phyloP scores from a whole-genome alignment of 208 protist species.

The Wallacemonas sp. region DNA sequence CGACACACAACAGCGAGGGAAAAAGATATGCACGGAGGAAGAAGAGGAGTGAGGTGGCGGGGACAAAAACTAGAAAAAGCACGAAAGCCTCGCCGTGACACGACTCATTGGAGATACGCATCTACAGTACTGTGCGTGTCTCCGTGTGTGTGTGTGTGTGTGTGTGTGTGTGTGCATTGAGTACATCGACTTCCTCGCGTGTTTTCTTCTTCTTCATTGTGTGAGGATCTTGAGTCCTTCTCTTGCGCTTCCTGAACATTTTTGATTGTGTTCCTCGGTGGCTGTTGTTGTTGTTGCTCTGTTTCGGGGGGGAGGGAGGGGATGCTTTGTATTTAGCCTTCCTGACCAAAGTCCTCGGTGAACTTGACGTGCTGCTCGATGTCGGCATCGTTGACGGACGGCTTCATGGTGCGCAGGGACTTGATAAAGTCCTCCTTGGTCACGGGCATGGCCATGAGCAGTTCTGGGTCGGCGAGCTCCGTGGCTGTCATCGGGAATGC shows the following conservation, averaged over 20 bases:
- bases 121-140: constrained; percentile 11
- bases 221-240: not conserved
- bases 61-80: too few species aligned
- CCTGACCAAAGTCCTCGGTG: constrained; percentile 96
- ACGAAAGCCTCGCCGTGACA: too few species aligned
- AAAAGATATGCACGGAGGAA: too few species aligned
- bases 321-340: constrained; percentile 77
- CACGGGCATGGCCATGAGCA: constrained; percentile 92
- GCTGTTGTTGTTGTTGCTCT: constrained; percentile 7
- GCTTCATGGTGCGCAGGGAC: constrained; percentile 80
- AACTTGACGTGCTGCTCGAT: constrained; percentile 94
- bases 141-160: not conserved
- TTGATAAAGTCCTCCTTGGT: constrained; percentile 94
- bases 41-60: too few species aligned
- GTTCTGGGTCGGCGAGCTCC: constrained; percentile 87
- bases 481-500: constrained; percentile 93
- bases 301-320: not conserved
- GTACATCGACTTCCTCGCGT: too few species aligned
- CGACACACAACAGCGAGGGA: too few species aligned
- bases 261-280: constrained; percentile 4
- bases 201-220: constrained; percentile 15
- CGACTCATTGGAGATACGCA: too few species aligned
- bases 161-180: constrained; percentile 2
- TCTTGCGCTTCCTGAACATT: not conserved
- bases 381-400: constrained; percentile 92